These are phyloP conservation scores for Tagetes erecta DNA, from an alignment of 129 eudicot species.

Conservation along the genomic window DNA sequence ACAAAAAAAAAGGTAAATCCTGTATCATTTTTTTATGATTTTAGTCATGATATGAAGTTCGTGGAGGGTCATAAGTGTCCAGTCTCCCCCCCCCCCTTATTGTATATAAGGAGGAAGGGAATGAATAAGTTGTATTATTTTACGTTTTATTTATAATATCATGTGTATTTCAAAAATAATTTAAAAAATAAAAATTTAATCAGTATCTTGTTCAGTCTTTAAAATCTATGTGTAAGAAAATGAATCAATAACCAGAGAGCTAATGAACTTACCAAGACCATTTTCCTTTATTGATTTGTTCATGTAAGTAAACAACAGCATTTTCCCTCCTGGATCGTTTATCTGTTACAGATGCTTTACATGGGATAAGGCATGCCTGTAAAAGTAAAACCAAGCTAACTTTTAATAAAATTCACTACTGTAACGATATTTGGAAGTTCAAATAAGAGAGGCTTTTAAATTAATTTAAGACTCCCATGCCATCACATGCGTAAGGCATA, in stretches of 20 bases:
- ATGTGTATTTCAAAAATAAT: not conserved
- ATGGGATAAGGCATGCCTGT: constrained; percentile 64
- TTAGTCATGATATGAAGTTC: not conserved
- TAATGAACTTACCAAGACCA: constrained; percentile 76
- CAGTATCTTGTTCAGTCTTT: constrained; percentile 8
- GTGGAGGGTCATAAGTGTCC: not conserved
- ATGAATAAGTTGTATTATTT: not conserved
- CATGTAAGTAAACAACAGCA: constrained; percentile 54
- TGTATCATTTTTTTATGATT: not conserved
- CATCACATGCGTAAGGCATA: constrained; percentile 7
- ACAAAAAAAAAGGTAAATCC: not conserved
- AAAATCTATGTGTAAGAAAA: constrained; percentile 4
- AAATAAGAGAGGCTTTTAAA: constrained; percentile 4
- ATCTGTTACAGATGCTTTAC: constrained; percentile 47
- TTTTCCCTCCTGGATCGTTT: constrained; percentile 74
- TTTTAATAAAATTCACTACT: not conserved
- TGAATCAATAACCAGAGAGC: constrained; percentile 4
- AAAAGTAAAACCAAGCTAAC: constrained; percentile 19
- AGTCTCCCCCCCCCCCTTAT: not conserved
- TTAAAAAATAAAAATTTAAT: not conserved
- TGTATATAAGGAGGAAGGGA: not conserved
- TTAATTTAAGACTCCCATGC: constrained; percentile 13
- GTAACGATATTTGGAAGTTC: constrained; percentile 11
- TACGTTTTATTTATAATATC: not conserved
- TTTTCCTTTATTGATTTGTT: constrained; percentile 67